Percentiles rank a stretch among this genome's conserved stretches.
Conservation (phyloP, 352 stramenopile species). For the Pythium apleroticum region DNA sequence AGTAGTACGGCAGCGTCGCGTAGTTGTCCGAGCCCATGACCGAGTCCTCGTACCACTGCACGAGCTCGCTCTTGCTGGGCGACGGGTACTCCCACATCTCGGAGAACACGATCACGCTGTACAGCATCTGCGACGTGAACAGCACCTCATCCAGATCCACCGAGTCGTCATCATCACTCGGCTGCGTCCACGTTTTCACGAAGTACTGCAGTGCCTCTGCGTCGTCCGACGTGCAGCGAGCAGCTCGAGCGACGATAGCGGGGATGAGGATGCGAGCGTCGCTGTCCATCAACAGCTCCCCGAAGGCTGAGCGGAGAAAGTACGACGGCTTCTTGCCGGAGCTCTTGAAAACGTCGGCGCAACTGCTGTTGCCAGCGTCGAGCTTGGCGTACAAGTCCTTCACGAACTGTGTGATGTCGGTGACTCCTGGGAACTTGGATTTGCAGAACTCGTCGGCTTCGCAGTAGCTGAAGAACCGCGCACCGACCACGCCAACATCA, state of each 20-base stretch:
- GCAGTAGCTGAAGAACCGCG: conserved; percentile 58
- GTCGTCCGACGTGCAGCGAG: conserved; percentile 10
- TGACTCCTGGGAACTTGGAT: conserved; percentile 55
- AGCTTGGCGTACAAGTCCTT: conserved; percentile 52
- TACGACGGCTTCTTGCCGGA: conserved; percentile 55
- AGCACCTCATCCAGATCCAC: conserved; percentile 14
- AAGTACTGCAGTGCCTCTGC: conserved; percentile 8
- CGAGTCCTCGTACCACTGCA: conserved; percentile 57
- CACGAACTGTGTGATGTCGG: conserved; percentile 49
- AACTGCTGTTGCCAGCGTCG: conserved; percentile 49
- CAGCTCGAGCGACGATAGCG: conserved; percentile 7
- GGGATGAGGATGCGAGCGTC: conserved; percentile 15
- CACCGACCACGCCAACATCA: conserved; percentile 60
- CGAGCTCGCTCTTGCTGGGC: conserved; percentile 24
- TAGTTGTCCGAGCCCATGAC: conserved; percentile 74
- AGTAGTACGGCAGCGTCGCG: conserved; percentile 48
- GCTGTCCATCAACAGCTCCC: conserved; percentile 57
- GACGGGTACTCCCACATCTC: conserved; percentile 26
- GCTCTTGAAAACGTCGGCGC: conserved; percentile 43
- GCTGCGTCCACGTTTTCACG: conserved; percentile 10
- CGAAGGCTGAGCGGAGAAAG: conserved; percentile 62
- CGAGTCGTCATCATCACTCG: neutral
- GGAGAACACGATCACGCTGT: conserved; percentile 30
- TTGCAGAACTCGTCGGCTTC: conserved; percentile 59
- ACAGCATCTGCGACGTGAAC: conserved; percentile 28